Evolutionary conservation across 129 eudicot species (phyloP), one percentile per base, ranked within the genome.

Genomic region (Flaveria brownii): DNA sequence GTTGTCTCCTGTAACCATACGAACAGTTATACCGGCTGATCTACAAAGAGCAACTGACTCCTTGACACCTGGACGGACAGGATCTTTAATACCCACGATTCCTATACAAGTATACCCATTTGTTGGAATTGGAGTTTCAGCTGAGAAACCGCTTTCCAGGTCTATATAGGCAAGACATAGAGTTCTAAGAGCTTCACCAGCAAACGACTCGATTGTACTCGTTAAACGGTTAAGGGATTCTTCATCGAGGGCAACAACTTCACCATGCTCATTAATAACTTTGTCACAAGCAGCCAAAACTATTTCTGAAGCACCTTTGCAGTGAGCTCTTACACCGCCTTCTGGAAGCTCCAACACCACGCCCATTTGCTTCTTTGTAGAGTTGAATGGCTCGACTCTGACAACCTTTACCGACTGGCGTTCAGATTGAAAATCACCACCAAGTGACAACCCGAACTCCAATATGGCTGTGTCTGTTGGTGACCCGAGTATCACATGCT

Each of bases 1-100:
- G 74, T 95, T 95, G 77, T 95, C 99, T 51, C 99, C 99, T 18
- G 99, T 95, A 57, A 95, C 99, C 97, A 95, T 95, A 42, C 99
- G 77, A 1, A 95, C 97, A 4, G 88, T 85, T 30, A 95, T 87
- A 42, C 99, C 99, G 39, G 97, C 97, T 47, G 99, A 84, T 5
- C 89, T 84, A 78, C 99, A 95, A 60, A 89, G 90, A 9, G 97
- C 99, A 74, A 95, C 99, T 1, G 99, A 95, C 65, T 95, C 97
- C 83, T 81, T 86, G 50, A 95, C 99, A 63, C 99, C 99, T 5
- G 99, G 99, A 3, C 99, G 90, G 43, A 95, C 95, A 12, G 99
- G 99, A 86, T 95, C 99, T 73, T 95, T 95, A 57, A 95, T 95
- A 20, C 97, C 99, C 63, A 95, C 96, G 54, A 95, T 91, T 65